These are phyloP conservation scores for Buddleja alternifolia DNA, from an alignment of 257 asterid species.

Conservation along the genomic window DNA sequence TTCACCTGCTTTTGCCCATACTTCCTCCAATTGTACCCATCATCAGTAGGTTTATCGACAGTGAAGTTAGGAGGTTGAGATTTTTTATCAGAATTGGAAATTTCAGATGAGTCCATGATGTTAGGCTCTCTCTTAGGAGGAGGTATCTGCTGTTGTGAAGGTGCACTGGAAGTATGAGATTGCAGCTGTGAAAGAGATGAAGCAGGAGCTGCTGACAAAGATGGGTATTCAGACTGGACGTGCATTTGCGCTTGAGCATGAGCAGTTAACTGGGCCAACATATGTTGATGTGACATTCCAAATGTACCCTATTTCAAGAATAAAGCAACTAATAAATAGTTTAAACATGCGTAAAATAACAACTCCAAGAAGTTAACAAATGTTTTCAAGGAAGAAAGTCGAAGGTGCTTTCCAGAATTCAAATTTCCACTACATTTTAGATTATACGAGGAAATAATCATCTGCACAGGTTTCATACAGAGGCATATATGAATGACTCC, in stretches of 20 bases:
- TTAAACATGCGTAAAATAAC: conserved; percentile 6
- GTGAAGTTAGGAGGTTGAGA: conserved; percentile 41
- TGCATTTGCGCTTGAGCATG: conserved; percentile 44
- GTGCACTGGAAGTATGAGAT: conserved; percentile 25
- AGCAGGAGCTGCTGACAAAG: conserved; percentile 37
- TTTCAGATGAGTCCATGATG: conserved; percentile 39
- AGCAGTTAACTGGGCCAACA: conserved; percentile 49
- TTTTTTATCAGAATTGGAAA: conserved; percentile 49
- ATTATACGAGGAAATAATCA: no score
- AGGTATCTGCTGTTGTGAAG: conserved; percentile 40
- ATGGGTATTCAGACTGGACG: conserved; percentile 35
- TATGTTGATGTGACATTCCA: conserved; percentile 59
- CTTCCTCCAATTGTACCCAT: conserved; percentile 91
- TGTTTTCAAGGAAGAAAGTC: not conserved
- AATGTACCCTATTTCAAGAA: conserved; percentile 45
- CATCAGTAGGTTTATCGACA: conserved; percentile 74
- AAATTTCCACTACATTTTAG: not conserved
- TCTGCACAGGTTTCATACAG: no score
- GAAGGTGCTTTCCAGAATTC: not conserved
- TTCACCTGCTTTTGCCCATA: conserved; percentile 93
- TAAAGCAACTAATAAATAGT: conserved; percentile 24
- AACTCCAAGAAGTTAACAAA: not conserved
- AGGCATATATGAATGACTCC: not conserved
- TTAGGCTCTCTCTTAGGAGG: conserved; percentile 26
- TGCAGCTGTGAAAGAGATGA: conserved; percentile 35